phyloP scores from a whole-genome alignment of 108 stramenopile species.

The Cylindrotheca closterium region DNA sequence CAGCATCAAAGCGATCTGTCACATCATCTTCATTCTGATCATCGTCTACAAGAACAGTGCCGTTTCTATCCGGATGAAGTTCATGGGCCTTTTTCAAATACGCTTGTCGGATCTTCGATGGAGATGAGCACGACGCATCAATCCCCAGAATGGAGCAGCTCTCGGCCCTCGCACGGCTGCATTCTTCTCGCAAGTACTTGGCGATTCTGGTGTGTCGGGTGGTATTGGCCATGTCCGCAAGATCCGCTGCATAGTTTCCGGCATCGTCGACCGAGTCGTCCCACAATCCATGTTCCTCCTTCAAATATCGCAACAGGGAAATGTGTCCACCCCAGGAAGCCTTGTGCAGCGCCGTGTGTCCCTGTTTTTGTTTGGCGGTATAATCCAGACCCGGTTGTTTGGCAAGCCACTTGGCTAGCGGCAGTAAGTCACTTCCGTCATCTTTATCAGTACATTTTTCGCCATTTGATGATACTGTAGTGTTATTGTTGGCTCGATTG shows the following conservation, averaged over 20 bases:
- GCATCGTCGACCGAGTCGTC: slow-evolving; percentile 69
- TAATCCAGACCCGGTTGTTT: slow-evolving; percentile 21
- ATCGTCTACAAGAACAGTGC: background rate
- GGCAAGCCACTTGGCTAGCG: slow-evolving; percentile 37
- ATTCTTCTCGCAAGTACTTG: slow-evolving; percentile 51
- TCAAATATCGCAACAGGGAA: slow-evolving; percentile 53
- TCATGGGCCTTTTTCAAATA: slow-evolving; percentile 49
- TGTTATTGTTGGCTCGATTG: slow-evolving; percentile 15
- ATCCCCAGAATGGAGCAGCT: slow-evolving; percentile 59
- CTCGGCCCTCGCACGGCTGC: slow-evolving; percentile 53
- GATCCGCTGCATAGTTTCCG: slow-evolving; percentile 79
- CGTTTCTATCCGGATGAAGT: slow-evolving; percentile 65
- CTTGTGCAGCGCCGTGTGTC: slow-evolving; percentile 78
- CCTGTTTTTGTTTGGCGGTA: slow-evolving; percentile 39
- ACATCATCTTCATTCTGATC: slow-evolving; percentile 22
- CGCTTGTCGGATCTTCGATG: slow-evolving; percentile 36
- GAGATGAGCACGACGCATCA: slow-evolving; percentile 18
- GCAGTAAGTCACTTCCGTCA: slow-evolving; percentile 26
- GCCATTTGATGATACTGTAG: background rate
- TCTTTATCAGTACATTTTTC: background rate
- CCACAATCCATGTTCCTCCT: slow-evolving; percentile 56
- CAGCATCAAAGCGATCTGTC: slow-evolving; percentile 14
- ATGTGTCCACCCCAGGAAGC: slow-evolving; percentile 85
- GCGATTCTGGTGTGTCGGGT: slow-evolving; percentile 47
- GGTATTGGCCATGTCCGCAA: slow-evolving; percentile 83